These are phyloP conservation scores for Abrus pulchellus DNA, from an alignment of 306 rosid species.

Conservation along the genomic window DNA sequence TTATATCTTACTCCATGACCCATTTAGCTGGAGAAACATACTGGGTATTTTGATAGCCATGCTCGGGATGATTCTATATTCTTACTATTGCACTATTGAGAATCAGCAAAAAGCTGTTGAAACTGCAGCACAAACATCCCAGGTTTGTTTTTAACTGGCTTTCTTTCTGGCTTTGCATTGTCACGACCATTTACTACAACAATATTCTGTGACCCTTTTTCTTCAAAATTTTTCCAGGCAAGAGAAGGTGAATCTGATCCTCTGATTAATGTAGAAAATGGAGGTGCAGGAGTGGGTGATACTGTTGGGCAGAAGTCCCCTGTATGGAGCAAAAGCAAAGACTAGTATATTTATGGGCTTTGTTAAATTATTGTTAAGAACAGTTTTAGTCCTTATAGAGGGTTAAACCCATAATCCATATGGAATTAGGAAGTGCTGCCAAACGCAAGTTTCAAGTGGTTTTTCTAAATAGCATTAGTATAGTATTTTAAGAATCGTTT, in stretches of 20 bases:
- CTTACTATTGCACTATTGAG: slow-evolving; percentile 78
- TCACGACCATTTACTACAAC: slow-evolving; percentile 18
- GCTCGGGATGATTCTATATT: slow-evolving; percentile 88
- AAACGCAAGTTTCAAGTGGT: slow-evolving; percentile 31
- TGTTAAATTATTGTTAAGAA: slow-evolving; percentile 38
- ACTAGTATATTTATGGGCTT: slow-evolving; percentile 61
- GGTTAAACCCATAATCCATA: slow-evolving; percentile 46
- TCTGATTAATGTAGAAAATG: slow-evolving; percentile 68
- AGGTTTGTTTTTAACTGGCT: slow-evolving; percentile 57
- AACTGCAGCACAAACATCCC: slow-evolving; percentile 61
- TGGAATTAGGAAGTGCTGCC: slow-evolving; percentile 55
- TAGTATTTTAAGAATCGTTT: slow-evolving; percentile 50
- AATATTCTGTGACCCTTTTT: slow-evolving; percentile 26
- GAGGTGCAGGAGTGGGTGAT: slow-evolving; percentile 57
- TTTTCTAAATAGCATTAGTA: slow-evolving; percentile 46
- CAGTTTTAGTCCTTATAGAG: slow-evolving; percentile 49
- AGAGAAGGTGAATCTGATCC: slow-evolving; percentile 79
- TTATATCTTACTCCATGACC: slow-evolving; percentile 84
- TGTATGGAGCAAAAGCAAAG: slow-evolving; percentile 72
- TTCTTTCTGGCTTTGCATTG: slow-evolving; percentile 12
- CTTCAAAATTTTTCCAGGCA: slow-evolving; percentile 58
- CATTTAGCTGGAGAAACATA: slow-evolving; percentile 94
- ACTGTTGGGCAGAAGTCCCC: slow-evolving; percentile 56
- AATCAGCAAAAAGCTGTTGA: slow-evolving; percentile 81
- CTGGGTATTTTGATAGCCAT: slow-evolving; percentile 83